Evolutionary conservation across 1,139 yeast species (phyloP).

Genomic region (Candida smagusa): DNA sequence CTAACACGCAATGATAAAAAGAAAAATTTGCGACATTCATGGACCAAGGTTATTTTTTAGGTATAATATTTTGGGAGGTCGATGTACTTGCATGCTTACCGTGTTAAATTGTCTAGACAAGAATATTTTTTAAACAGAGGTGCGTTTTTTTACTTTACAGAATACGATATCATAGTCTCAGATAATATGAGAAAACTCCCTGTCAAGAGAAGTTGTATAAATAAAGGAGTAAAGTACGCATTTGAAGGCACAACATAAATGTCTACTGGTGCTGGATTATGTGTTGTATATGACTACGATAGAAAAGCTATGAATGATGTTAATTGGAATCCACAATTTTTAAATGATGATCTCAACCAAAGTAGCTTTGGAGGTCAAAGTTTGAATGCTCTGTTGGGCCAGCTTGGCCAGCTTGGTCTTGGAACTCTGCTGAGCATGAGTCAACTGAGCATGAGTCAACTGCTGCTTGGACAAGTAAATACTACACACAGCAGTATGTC

Average conservation of each 20-base stretch:
- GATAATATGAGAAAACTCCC: too few species aligned
- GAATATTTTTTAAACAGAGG: neutral
- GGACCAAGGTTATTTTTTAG: too few species aligned
- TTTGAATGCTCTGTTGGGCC: neutral
- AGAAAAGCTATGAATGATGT: constrained; percentile 6
- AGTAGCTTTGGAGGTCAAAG: neutral
- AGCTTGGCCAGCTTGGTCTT: neutral
- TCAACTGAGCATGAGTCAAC: neutral
- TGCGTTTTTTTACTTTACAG: too few species aligned
- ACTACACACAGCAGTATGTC: neutral
- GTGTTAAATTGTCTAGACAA: neutral
- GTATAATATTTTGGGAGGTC: too few species aligned
- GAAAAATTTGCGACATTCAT: too few species aligned
- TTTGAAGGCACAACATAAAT: neutral
- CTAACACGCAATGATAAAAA: too few species aligned
- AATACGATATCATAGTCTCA: too few species aligned
- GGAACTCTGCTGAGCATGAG: neutral
- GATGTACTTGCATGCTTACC: neutral
- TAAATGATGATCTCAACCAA: constrained; percentile 4
- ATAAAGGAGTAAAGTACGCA: too few species aligned
- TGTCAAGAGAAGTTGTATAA: too few species aligned
- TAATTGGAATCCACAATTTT: constrained; percentile 9
- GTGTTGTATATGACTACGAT: constrained; percentile 2
- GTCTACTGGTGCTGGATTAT: constrained; percentile 1
- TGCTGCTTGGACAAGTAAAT: neutral